phyloP scores from a whole-genome alignment of 2,329 filamentous ascomycete genomes.

The Alternaria infectoria region DNA sequence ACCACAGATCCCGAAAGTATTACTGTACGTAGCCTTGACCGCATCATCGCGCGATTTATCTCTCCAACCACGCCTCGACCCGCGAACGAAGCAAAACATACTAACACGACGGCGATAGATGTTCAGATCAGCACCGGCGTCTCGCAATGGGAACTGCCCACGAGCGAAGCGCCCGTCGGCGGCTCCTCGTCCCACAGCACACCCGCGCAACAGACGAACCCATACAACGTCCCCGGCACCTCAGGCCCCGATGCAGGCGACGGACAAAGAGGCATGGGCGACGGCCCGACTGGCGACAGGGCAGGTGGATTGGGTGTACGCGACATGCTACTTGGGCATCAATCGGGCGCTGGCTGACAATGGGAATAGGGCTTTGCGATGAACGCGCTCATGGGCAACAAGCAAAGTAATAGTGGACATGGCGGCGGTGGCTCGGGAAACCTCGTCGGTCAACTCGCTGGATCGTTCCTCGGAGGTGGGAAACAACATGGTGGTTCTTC shows the following conservation, averaged over 20 bases:
- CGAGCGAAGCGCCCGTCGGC: slow-evolving; percentile 66
- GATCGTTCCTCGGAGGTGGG: slow-evolving; percentile 48
- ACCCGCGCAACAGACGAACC: slow-evolving; percentile 60
- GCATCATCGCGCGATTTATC: background rate
- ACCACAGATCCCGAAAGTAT: slow-evolving; percentile 46
- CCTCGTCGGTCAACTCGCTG: slow-evolving; percentile 63
- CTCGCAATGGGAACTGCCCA: slow-evolving; percentile 77
- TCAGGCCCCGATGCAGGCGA: slow-evolving; percentile 45
- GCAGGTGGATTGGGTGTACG: slow-evolving; percentile 68
- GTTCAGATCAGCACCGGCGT: slow-evolving; percentile 74
- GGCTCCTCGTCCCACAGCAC: slow-evolving; percentile 61
- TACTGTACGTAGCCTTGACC: slow-evolving; percentile 40
- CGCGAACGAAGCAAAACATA: background rate
- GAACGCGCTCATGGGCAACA: slow-evolving; percentile 59
- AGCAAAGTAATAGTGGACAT: slow-evolving; percentile 40
- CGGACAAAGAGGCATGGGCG: slow-evolving; percentile 56
- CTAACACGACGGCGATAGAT: slow-evolving; percentile 36
- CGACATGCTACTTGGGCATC: background rate
- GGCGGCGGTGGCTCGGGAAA: slow-evolving; percentile 45
- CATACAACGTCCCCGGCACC: slow-evolving; percentile 60
- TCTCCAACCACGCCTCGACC: background rate
- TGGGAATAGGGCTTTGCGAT: slow-evolving; percentile 64
- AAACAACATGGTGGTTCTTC: slow-evolving; percentile 34
- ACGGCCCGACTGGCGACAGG: slow-evolving; percentile 62
- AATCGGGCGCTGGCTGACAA: slow-evolving; percentile 28